Conservation (phyloP, 441 rosid species). For the Capsella rubella region DNA sequence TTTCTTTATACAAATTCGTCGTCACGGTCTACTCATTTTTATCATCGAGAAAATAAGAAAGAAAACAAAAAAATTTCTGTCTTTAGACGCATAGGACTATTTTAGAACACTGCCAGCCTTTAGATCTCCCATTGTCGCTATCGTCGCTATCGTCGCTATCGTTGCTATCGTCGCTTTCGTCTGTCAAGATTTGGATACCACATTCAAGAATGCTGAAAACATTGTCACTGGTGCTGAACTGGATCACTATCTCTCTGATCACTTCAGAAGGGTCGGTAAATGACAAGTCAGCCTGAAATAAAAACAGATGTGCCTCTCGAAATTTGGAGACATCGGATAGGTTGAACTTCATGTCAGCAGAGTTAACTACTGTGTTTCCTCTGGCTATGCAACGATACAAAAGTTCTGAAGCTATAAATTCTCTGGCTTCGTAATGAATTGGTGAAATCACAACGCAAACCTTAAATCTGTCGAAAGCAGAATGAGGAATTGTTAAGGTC, state of each 20-base stretch:
- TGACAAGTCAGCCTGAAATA: background rate
- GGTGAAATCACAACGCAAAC: constrained; percentile 9
- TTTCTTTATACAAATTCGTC: too few species aligned
- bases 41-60: too few species aligned
- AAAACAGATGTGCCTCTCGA: background rate
- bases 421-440: background rate
- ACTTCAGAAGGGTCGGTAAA: background rate
- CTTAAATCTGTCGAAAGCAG: background rate
- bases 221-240: too few species aligned
- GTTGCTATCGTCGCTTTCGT: background rate
- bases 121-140: background rate
- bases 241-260: background rate
- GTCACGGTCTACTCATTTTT: too few species aligned
- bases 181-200: background rate
- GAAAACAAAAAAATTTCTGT: too few species aligned
- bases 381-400: background rate
- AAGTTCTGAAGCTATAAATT: background rate
- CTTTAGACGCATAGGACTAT: too few species aligned
- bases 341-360: background rate
- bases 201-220: background rate
- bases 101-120: too few species aligned
- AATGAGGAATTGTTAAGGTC: background rate
- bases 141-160: background rate
- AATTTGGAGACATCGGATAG: background rate
- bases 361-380: background rate